Conservation (phyloP, 208 protist genomes). For the Phytomonas serpens region DNA sequence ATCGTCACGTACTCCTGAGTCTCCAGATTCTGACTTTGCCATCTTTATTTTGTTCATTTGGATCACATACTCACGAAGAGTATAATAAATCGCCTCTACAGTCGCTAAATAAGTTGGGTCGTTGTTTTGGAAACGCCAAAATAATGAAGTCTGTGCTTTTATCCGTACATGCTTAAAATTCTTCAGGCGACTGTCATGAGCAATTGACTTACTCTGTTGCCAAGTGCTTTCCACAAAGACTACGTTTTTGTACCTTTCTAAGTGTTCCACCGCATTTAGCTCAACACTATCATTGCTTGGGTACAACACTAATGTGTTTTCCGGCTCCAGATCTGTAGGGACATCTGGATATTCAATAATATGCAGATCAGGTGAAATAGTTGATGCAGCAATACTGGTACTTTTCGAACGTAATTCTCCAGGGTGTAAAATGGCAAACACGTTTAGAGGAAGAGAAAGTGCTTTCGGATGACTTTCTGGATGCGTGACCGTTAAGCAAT, state of each 20-base stretch:
- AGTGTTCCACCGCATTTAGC: conserved; percentile 51
- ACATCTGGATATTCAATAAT: conserved; percentile 72
- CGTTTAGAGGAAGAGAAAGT: conserved; percentile 65
- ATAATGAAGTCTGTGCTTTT: conserved; percentile 79
- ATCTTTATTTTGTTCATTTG: conserved; percentile 38
- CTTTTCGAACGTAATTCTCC: conserved; percentile 87
- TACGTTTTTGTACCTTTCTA: conserved; percentile 74
- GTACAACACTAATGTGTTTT: conserved; percentile 81
- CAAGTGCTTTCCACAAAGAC: conserved; percentile 94
- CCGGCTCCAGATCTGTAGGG: conserved; percentile 43
- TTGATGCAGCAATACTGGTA: conserved; percentile 88
- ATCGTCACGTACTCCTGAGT: background rate
- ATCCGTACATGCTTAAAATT: conserved; percentile 78
- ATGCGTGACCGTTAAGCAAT: conserved; percentile 77
- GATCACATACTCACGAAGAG: conserved; percentile 81
- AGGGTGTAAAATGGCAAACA: conserved; percentile 86
- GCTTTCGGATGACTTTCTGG: conserved; percentile 76
- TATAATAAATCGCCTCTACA: conserved; percentile 95
- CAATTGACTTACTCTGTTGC: conserved; percentile 88
- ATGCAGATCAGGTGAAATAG: conserved; percentile 77
- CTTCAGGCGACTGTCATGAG: conserved; percentile 56
- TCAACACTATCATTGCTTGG: conserved; percentile 69
- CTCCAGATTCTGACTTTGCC: background rate
- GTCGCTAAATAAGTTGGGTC: conserved; percentile 88
- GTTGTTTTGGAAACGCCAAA: conserved; percentile 93